Conservation (phyloP, 306 rosid species). For the Acacia crassicarpa region DNA sequence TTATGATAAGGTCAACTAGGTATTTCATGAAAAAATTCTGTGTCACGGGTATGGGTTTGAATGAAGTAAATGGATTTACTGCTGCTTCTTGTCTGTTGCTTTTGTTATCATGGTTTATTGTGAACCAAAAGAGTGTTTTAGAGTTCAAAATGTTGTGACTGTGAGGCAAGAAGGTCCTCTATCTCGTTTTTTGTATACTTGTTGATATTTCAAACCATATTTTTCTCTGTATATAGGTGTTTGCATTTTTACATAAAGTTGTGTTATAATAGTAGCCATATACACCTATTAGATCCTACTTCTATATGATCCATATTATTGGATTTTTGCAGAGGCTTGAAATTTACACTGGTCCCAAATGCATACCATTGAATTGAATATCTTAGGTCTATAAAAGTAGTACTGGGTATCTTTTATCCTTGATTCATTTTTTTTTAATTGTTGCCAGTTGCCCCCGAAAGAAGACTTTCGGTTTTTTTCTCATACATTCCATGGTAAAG, state of each 20-base stretch:
- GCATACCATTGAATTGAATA: constrained; percentile 9
- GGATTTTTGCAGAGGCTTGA: neutral
- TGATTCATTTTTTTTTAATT: constrained; percentile 26
- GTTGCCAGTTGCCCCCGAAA: constrained; percentile 87
- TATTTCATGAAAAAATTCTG: neutral
- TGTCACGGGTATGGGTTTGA: neutral
- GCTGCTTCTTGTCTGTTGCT: neutral
- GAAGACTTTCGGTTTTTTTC: constrained; percentile 83
- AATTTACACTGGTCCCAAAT: neutral
- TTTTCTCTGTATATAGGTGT: constrained; percentile 12
- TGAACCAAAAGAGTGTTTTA: neutral
- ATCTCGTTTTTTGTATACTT: neutral
- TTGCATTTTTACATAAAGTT: neutral
- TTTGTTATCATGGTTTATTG: neutral
- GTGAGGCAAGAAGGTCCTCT: neutral
- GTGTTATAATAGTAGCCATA: neutral
- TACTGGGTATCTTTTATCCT: constrained; percentile 9
- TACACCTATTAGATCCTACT: neutral
- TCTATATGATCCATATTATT: constrained; percentile 2
- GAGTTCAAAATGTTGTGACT: neutral
- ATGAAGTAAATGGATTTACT: neutral
- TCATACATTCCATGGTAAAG: constrained; percentile 92
- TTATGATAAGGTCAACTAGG: neutral
- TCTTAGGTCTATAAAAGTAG: constrained; percentile 20
- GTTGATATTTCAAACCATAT: constrained; percentile 2